These are phyloP conservation scores for Citropsis articulata DNA, from an alignment of 345 rosid genomes.

Conservation along the genomic window DNA sequence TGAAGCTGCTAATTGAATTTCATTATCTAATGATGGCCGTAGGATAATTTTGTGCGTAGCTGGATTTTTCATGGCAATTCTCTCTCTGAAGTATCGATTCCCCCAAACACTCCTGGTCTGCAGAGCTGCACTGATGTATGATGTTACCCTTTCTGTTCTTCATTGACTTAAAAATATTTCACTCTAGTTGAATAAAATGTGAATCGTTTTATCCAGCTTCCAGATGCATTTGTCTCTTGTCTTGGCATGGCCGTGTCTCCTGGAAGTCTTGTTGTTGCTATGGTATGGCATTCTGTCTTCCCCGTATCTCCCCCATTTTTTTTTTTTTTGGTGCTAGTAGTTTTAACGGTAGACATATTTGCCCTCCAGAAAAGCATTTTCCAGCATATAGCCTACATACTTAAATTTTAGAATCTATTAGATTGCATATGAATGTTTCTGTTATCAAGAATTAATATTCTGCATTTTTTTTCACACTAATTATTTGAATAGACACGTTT, in stretches of 20 bases:
- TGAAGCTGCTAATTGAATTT: neutral
- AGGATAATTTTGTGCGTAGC: slow-evolving; percentile 82
- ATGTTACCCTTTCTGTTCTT: slow-evolving; percentile 7
- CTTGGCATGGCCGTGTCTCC: slow-evolving; percentile 82
- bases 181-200: slow-evolving; percentile 18
- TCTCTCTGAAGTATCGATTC: slow-evolving; percentile 66
- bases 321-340: slow-evolving; percentile 15
- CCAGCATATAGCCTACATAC: neutral
- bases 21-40: neutral
- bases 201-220: slow-evolving; percentile 55
- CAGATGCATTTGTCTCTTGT: slow-evolving; percentile 72
- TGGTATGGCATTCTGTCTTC: slow-evolving; percentile 44
- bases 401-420: neutral
- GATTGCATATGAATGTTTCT: neutral
- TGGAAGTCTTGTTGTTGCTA: slow-evolving; percentile 73
- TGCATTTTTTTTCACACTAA: neutral
- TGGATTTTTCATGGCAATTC: slow-evolving; percentile 60
- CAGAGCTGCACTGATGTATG: slow-evolving; percentile 69
- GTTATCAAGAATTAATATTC: neutral
- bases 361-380: neutral
- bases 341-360: neutral
- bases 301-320: neutral
- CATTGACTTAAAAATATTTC: slow-evolving; percentile 5
- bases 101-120: slow-evolving; percentile 55
- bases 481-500: neutral